Evolutionary conservation across 208 protist genomes (phyloP).

Genomic region (Herpetomonas tarakana): DNA sequence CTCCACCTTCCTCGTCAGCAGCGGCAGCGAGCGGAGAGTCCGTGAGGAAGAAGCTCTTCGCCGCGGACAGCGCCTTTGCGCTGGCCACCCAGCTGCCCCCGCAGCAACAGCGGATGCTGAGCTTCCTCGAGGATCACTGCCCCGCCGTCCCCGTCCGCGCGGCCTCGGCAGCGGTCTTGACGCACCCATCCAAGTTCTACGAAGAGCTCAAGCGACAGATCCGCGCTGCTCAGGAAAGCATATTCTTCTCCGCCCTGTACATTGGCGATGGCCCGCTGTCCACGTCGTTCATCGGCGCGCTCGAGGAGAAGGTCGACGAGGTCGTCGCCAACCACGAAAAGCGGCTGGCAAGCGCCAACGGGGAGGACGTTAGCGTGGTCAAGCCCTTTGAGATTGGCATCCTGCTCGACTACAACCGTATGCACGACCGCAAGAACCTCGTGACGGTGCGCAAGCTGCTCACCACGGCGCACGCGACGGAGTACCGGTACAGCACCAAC

Average conservation of each 20-base stretch:
- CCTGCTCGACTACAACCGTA: conserved; percentile 83
- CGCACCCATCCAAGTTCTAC: conserved; percentile 61
- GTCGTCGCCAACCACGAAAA: conserved; percentile 3
- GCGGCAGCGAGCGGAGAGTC: neutral
- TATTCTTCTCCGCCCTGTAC: conserved; percentile 85
- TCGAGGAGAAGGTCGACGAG: conserved; percentile 50
- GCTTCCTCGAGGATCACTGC: conserved; percentile 55
- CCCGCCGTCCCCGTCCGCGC: conserved; percentile 63
- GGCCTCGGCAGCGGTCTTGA: conserved; percentile 40
- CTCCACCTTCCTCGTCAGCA: neutral
- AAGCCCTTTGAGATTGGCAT: conserved; percentile 46
- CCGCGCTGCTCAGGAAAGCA: conserved; percentile 29
- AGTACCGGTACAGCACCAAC: conserved; percentile 3
- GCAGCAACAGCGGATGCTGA: conserved; percentile 44
- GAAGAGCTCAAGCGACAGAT: conserved; percentile 51
- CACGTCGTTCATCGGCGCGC: conserved; percentile 35
- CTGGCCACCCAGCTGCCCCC: conserved; percentile 6
- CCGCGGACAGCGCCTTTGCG: neutral
- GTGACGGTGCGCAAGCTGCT: conserved; percentile 47
- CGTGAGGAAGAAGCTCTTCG: neutral
- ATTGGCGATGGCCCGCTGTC: conserved; percentile 75
- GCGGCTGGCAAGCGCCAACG: neutral
- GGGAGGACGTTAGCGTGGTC: neutral
- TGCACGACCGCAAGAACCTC: conserved; percentile 64
- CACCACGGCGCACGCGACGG: neutral